A percentile compares a stretch with the other conserved stretches of the same genome.
Conservation (phyloP, 257 asterid genomes). For the Gynochthodes officinalis region DNA sequence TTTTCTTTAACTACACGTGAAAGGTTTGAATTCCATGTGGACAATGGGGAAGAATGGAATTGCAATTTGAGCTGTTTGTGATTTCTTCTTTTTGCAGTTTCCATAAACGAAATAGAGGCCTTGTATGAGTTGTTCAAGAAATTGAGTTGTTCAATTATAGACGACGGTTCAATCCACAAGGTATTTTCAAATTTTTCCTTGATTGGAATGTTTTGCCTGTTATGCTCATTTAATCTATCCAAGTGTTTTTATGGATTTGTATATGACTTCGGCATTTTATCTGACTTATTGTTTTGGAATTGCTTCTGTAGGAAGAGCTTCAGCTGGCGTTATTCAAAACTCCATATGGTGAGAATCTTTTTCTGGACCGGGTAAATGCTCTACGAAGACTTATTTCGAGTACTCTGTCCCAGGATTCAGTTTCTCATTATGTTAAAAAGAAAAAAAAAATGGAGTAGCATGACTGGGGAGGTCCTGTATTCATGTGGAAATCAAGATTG, state of each 20-base stretch:
- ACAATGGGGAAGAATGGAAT: not conserved
- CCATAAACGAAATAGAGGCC: slow-evolving; percentile 79
- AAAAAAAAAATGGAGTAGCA: not conserved
- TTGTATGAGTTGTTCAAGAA: slow-evolving; percentile 75
- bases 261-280: not conserved
- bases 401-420: not conserved
- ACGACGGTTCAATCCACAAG: slow-evolving; percentile 90
- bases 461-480: not conserved
- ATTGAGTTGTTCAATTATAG: slow-evolving; percentile 73
- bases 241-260: not conserved
- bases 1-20: not conserved
- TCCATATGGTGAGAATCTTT: slow-evolving; percentile 66
- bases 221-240: not conserved
- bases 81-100: slow-evolving; percentile 42
- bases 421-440: not conserved
- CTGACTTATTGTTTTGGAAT: too few species aligned
- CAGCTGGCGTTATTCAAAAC: slow-evolving; percentile 74
- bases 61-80: slow-evolving; percentile 1
- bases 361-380: slow-evolving; percentile 75
- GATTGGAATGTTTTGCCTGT: not conserved
- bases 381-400: not conserved
- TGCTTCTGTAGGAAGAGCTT: slow-evolving; percentile 75
- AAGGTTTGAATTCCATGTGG: too few species aligned
- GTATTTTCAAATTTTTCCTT: slow-evolving; percentile 19
- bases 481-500: not conserved